These are phyloP conservation scores for Coix lacrymajobi DNA, from an alignment of 176 grass and related monocot genomes.

Conservation along the genomic window DNA sequence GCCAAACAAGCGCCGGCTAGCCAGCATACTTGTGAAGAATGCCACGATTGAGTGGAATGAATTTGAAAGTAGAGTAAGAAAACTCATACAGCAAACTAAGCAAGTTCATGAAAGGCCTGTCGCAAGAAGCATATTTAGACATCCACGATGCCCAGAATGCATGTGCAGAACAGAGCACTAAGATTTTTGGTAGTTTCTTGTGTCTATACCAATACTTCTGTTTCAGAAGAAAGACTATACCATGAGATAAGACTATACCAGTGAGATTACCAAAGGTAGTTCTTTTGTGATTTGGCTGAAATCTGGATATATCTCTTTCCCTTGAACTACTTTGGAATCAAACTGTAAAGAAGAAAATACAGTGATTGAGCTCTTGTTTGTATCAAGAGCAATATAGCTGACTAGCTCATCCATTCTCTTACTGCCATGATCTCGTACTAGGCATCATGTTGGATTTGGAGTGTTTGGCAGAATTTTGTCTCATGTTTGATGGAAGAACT, in stretches of 20 bases:
- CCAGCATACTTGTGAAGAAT: conserved; percentile 86
- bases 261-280: conserved; percentile 19
- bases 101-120: conserved; percentile 81
- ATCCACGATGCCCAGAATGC: conserved; percentile 80
- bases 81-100: conserved; percentile 91
- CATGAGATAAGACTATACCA: background rate
- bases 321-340: background rate
- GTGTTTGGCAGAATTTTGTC: background rate
- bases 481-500: background rate
- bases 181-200: conserved; percentile 28
- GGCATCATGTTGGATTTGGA: background rate
- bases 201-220: conserved; percentile 3
- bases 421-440: background rate
- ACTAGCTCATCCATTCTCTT: background rate
- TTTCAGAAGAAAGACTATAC: background rate
- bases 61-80: conserved; percentile 84
- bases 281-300: conserved; percentile 9
- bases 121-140: conserved; percentile 88
- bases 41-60: conserved; percentile 90
- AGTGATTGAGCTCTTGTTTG: conserved; percentile 5
- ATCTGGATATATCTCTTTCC: background rate
- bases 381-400: background rate
- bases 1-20: conserved; percentile 80
- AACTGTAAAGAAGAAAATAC: background rate
- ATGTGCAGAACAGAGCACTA: conserved; percentile 82